Percentiles rank a stretch among this genome's conserved stretches.
phyloP scores from a whole-genome alignment of 139 green algal genomes.

The Chlorella sp. region DNA sequence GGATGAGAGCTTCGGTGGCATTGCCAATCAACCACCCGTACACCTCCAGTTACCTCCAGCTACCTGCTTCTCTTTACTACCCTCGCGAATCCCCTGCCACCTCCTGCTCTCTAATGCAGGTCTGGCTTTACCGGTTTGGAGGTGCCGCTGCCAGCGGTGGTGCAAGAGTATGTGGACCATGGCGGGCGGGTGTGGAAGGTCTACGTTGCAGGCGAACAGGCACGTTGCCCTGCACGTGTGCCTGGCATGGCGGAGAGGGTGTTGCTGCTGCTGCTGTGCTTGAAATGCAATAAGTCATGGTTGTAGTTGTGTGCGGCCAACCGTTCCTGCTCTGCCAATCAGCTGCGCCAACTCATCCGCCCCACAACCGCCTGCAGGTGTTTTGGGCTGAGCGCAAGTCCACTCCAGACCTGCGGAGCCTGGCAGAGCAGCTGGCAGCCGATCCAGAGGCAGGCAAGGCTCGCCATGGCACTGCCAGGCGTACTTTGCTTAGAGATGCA shows the following conservation, averaged over 20 bases:
- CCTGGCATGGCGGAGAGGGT: too few species aligned
- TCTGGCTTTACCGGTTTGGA: slow-evolving; percentile 45
- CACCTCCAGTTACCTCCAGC: too few species aligned
- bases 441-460: slow-evolving; percentile 1
- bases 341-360: too few species aligned
- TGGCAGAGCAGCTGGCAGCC: not conserved
- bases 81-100: not conserved
- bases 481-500: too few species aligned
- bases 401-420: slow-evolving; percentile 62
- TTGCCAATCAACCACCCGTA: too few species aligned
- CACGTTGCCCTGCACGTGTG: slow-evolving; percentile 32
- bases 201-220: slow-evolving; percentile 74
- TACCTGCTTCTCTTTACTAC: too few species aligned
- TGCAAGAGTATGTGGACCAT: slow-evolving; percentile 90
- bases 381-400: slow-evolving; percentile 60
- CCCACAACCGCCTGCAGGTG: too few species aligned
- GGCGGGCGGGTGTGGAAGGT: slow-evolving; percentile 78
- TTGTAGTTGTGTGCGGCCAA: too few species aligned
- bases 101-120: not conserved
- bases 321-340: too few species aligned
- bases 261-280: too few species aligned
- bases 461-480: too few species aligned
- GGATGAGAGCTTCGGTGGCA: not conserved
- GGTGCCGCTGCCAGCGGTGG: slow-evolving; percentile 65
- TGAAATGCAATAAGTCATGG: too few species aligned